A percentile compares a stretch with the other conserved stretches of the same genome.
Conservation (phyloP, 2,329 filamentous ascomycete species). For the Westerdykella sp. region DNA sequence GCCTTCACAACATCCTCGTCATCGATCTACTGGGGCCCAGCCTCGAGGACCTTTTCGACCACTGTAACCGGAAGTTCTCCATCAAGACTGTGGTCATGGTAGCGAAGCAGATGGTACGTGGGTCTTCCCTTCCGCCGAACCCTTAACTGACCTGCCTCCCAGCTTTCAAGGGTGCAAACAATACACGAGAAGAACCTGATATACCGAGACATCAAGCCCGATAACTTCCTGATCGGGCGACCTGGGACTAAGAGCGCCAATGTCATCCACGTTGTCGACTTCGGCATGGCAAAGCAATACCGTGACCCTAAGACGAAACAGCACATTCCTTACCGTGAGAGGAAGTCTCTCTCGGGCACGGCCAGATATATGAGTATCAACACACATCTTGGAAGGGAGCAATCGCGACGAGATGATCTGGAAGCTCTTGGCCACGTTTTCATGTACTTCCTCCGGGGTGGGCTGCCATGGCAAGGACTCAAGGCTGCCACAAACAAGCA, state of each 20-base stretch:
- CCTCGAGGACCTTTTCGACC: slow-evolving; percentile 93
- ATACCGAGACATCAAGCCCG: slow-evolving; percentile 98
- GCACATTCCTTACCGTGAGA: slow-evolving; percentile 94
- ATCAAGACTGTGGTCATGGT: slow-evolving; percentile 99
- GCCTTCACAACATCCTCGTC: slow-evolving; percentile 96
- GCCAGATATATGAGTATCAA: slow-evolving; percentile 99
- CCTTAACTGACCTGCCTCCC: slow-evolving; percentile 10
- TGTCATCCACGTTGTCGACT: slow-evolving; percentile 97
- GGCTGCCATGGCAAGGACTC: slow-evolving; percentile 61
- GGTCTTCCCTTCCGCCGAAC: not conserved
- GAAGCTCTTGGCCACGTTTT: slow-evolving; percentile 73
- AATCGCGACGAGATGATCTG: slow-evolving; percentile 90
- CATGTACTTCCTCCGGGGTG: slow-evolving; percentile 63
- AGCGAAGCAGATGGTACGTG: slow-evolving; percentile 90
- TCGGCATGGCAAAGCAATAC: slow-evolving; percentile 99
- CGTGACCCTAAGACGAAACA: slow-evolving; percentile 98
- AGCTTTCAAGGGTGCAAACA: slow-evolving; percentile 83
- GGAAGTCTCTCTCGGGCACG: slow-evolving; percentile 93
- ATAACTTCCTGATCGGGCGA: slow-evolving; percentile 96
- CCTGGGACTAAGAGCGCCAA: slow-evolving; percentile 91
- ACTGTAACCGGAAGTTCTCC: slow-evolving; percentile 89
- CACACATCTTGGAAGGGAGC: slow-evolving; percentile 91
- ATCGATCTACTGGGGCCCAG: slow-evolving; percentile 94
- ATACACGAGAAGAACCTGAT: slow-evolving; percentile 99
- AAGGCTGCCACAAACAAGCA: slow-evolving; percentile 76